Evolutionary conservation across 805 yeast species (phyloP), one percentile per base, ranked within the genome.

Genomic region (Ogataea dorogensis): DNA sequence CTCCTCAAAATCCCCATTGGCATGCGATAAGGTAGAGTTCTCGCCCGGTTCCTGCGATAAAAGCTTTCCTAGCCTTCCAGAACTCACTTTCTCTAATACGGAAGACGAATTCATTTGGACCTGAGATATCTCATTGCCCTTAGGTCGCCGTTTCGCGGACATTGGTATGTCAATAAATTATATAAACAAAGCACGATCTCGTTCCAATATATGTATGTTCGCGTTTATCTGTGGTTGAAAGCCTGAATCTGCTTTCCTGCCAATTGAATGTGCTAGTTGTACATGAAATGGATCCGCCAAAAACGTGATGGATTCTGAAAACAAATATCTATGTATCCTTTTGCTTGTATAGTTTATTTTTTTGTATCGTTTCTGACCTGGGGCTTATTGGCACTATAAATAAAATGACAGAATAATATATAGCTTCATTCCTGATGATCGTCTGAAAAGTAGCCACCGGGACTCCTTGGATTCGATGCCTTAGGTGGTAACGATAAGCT

Each of bases 81-180:
- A 31, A 21, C 34, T 28, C 11, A 38, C 27, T 24, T 44, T 44
- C 9, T 38, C 48, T 13, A 38, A 23, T 6, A 38, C 35, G 3
- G 43, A 28, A 7, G 45, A 44, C 7, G 48, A 44, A 29, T 44
- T 40, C n/a, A 28, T 37, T 24, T 44, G 40, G n/a, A 22, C 15
- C 13, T 29, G 35, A 14, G 45, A 40, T 15, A 32, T 24, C 8
- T 40, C 41, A 17, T 25, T 25, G 14, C 27, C 27, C 16, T 32
- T 40, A 24, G 37, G 34, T 30, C 41, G 43, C 24, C 30, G 38
- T 35, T 24, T 40, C 29, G 31, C 24, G 15, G 48, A 40, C 43
- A 40, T 40, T 24, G 24, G 19, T 24, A 24, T 26, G 26, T 24
- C 25, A 35, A 28, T 28, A 25, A 15, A 21, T 25, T 25, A 36